These are phyloP conservation scores for Lactarius pseudohatsudake DNA, from an alignment of 768 basidiomycete species.

Conservation along the genomic window DNA sequence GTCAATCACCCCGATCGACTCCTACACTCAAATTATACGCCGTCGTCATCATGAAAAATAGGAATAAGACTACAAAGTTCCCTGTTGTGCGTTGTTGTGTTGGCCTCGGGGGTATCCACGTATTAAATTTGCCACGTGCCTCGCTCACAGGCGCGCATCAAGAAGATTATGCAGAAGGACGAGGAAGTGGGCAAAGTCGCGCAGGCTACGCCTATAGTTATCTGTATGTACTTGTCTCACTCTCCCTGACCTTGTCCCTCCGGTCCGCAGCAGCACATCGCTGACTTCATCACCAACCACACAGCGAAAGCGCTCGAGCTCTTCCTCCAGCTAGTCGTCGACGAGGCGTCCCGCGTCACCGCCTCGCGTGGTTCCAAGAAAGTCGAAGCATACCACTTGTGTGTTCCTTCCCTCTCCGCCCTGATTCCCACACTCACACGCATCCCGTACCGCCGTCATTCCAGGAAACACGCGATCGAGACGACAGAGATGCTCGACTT, in stretches of 20 bases:
- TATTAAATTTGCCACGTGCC: background rate
- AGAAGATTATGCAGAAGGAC: slow-evolving; percentile 99
- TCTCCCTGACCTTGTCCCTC: background rate
- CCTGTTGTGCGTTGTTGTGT: slow-evolving; percentile 66
- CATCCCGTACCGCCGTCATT: slow-evolving; percentile 4
- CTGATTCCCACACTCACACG: background rate
- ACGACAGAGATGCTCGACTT: slow-evolving; percentile 90
- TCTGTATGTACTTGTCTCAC: slow-evolving; percentile 61
- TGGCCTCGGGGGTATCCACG: background rate
- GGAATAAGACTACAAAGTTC: slow-evolving; percentile 89
- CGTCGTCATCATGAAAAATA: slow-evolving; percentile 68
- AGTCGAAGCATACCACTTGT: slow-evolving; percentile 93
- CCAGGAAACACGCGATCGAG: slow-evolving; percentile 89
- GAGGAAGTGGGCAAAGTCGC: slow-evolving; percentile 99
- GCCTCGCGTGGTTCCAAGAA: slow-evolving; percentile 77
- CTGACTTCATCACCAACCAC: background rate
- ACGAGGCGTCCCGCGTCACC: slow-evolving; percentile 81
- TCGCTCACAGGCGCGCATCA: slow-evolving; percentile 80
- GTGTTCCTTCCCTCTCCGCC: slow-evolving; percentile 37
- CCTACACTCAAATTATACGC: background rate
- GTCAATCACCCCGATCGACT: background rate
- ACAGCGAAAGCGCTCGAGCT: slow-evolving; percentile 93
- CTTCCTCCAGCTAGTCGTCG: slow-evolving; percentile 82
- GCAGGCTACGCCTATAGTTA: slow-evolving; percentile 92
- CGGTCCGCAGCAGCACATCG: background rate